Conservation (phyloP, 768 basidiomycete species). For the Serpula lacrymans region DNA sequence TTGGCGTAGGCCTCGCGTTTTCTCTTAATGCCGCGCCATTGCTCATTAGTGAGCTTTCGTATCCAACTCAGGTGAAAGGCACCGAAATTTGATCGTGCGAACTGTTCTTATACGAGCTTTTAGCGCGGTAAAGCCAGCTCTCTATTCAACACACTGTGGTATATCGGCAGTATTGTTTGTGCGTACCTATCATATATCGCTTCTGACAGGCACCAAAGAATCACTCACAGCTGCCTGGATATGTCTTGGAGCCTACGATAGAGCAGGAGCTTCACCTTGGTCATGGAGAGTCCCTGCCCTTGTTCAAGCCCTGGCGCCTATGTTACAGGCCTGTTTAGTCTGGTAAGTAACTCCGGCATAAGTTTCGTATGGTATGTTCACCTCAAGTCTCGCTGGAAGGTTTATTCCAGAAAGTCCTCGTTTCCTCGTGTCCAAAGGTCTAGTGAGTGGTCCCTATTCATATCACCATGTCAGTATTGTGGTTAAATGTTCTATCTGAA, state of each 20-base stretch:
- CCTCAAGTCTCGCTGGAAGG: conserved; percentile 28
- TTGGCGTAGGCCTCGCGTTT: conserved; percentile 62
- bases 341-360: conserved; percentile 35
- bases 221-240: conserved; percentile 39
- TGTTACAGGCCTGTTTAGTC: conserved; percentile 51
- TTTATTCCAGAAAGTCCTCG: conserved; percentile 69
- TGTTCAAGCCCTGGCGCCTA: conserved; percentile 55
- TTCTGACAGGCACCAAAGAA: not conserved
- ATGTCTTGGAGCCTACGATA: conserved; percentile 40
- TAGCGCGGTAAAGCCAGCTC: conserved; percentile 56
- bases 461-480: not conserved
- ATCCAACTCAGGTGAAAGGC: conserved; percentile 64
- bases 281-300: conserved; percentile 67
- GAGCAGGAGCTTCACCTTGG: conserved; percentile 40
- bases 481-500: not conserved
- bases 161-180: conserved; percentile 64
- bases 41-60: conserved; percentile 62
- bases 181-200: conserved; percentile 5
- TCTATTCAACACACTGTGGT: conserved; percentile 73
- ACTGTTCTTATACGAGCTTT: not conserved
- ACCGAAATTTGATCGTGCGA: not conserved
- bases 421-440: conserved; percentile 60
- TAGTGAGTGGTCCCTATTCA: conserved; percentile 31
- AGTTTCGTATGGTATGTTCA: not conserved
- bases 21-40: conserved; percentile 62